Evolutionary conservation across 306 rosid species (phyloP), one percentile per base, ranked within the genome.

Genomic region (Vicia faba): DNA sequence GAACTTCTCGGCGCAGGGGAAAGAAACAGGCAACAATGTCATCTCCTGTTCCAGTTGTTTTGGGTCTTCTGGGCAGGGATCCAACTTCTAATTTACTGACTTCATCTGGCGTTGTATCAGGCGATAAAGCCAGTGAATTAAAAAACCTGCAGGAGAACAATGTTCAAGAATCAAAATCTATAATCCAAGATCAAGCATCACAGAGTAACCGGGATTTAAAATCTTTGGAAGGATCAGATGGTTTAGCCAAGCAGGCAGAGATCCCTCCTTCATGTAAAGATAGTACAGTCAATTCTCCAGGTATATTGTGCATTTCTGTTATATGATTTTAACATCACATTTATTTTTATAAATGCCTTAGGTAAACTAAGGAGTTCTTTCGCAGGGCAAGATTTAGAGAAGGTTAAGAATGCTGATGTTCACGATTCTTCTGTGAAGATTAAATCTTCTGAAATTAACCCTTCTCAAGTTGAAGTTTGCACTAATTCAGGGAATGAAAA

Each of bases 1-100:
- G 90, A 58, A 75, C 76, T 69, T 69, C 92, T 7, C 86, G 92
- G 36, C 96, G 96, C 35, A 82, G 96, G 84, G 99, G 95, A 61
- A 95, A 73, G 88, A 91, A 85, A 73, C 91, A 80, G 67, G 80
- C 82, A 15, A 61, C 74, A 45, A 14, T 50, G 45, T 63, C 75
- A 28, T 73, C 80, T 19, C 75, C 80, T 25, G 78, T 60, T 73
- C 79, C 84, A 50, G 81, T 81, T 75, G 77, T 71, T 23, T 57
- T 75, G 54, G 80, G 70, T 77, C 79, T 71, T 68, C 82, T 62
- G 73, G 75, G 77, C 74, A 75, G 60, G 65, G 81, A 77, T 61
- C 80, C 66, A 44, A 81, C 70, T 83, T 38, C 73, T 50, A 72
- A 61, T 63, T 26, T 77, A 67, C 84, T 56, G 20, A 74, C 61